Evolutionary conservation across 192 early-diverging fungal genomes (phyloP), one percentile per base, ranked within the genome.

Genomic region (Podila minutissima): DNA sequence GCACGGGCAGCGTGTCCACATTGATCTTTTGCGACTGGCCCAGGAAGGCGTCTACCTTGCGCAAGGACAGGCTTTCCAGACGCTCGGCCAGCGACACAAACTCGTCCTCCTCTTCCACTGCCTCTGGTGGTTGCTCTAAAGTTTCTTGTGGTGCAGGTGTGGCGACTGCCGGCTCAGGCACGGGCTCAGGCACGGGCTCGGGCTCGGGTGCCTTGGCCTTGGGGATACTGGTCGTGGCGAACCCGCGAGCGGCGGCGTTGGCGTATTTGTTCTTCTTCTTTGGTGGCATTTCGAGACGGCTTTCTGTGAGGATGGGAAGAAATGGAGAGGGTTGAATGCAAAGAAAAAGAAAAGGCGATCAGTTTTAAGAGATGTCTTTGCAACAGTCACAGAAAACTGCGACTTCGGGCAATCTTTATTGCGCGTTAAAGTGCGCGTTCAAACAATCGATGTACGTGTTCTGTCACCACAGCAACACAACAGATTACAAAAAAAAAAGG

Each of bases 261-360:
- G 77, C 69, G 28, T 74, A 79, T 60, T 84, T 83, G 67, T 75
- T 82, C 55, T 84, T 84, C 66, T 75, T 82, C 37, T 84, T 84
- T 9, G 70, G 57, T 24, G 73, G 69, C 70, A 83, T 76, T 57
- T 55, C 35, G n/a, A 46, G 41, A 46, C 15, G 41, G 0, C 41
- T 41, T 41, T 46, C 8, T 46, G 15, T 46, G 41, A 41, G 41
- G 41, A 17, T 46, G 41, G 38, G 10, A 41, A 46, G 41, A 46
- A 46, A 46, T 46, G 41, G 41, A 46, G 10, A 10, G 35, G 13
- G 41, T 15, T 46, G 41, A 46, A 46, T 46, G 41, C 38, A 17
- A 46, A 17, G 38, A 41, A 41, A 13, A 41, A 7, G 11, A 41
- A 41, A 41, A 12, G 38, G 38, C 38, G 38, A 41, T 41, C 38